phyloP scores from a whole-genome alignment of 352 stramenopile species.

The Globisporangium carolinianum region DNA sequence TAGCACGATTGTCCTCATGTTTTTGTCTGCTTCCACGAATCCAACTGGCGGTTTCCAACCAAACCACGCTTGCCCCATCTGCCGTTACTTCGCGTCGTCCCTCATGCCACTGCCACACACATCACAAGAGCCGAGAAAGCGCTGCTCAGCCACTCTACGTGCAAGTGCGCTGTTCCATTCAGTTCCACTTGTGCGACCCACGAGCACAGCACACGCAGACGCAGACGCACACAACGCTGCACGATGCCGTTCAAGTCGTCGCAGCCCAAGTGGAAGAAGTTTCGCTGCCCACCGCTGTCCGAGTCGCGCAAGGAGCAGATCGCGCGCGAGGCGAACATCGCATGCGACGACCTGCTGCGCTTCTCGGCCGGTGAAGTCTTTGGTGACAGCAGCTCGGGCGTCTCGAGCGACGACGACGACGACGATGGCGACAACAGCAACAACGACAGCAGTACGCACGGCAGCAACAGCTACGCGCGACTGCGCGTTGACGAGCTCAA shows the following conservation, averaged over 20 bases:
- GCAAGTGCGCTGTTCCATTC: too few species aligned
- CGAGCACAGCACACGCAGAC: too few species aligned
- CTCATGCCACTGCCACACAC: too few species aligned
- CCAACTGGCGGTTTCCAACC: too few species aligned
- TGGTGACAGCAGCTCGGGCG: constrained; percentile 13
- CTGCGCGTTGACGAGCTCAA: constrained; percentile 31
- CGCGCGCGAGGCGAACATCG: constrained; percentile 58
- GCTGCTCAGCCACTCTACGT: too few species aligned
- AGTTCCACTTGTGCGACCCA: too few species aligned
- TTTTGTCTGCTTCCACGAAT: too few species aligned
- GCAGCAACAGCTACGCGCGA: background rate
- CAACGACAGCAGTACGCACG: background rate
- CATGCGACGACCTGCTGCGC: constrained; percentile 69
- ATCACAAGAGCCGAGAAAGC: too few species aligned
- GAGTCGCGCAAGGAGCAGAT: constrained; percentile 53
- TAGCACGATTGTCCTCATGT: too few species aligned
- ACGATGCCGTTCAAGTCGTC: constrained; percentile 31
- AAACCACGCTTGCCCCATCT: too few species aligned
- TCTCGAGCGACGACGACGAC: constrained; percentile 15
- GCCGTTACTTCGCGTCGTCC: too few species aligned
- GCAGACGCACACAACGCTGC: background rate
- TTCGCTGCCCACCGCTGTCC: constrained; percentile 70
- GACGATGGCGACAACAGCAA: constrained; percentile 13
- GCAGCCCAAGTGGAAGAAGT: constrained; percentile 67
- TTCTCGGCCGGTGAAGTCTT: constrained; percentile 66